Evolutionary conservation across 2,329 filamentous ascomycete species (phyloP), one percentile per base, ranked within the genome.

Genomic region (Byssothecium circinans): DNA sequence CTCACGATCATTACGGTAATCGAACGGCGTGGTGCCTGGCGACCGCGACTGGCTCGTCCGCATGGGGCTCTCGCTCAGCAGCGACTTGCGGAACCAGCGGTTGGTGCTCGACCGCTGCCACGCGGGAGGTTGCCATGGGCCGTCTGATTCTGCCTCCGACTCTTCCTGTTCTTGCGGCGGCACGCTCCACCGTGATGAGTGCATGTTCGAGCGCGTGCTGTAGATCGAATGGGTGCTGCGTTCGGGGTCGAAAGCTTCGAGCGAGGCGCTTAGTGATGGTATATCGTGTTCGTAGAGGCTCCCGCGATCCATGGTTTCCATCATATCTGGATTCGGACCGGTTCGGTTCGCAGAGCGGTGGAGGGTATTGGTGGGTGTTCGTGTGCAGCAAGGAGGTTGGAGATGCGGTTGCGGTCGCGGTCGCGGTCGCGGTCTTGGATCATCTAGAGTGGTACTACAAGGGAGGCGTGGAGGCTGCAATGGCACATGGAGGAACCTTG

Each of bases 91-190:
- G 22, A 20, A 27, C 81, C 81, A 83, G 50, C 77, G 76, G 62
- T 79, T 84, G 54, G 80, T 82, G 36, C 19, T 25, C 52, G 76
- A 75, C 60, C 77, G 79, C 54, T 81, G 77, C 77, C 84, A 85
- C 11, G 83, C 83, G 2, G 85, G 85, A 33, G 85, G 85, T 43
- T 82, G 84, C 82, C 83, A 87, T 25, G 81, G 81, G 1, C 65
- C 68, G 27, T 74, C 72, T 43, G 75, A 75, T 49, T 80, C 75
- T 43, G 71, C 62, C 47, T 76, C 75, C 40, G 71, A 69, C 50
- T 75, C 73, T 14, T 68, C 78, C 3, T 61, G 56, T 29, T 69
- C 66, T 12, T 60, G 62, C 6, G 63, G 64, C 8, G 62, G 61
- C 8, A 57, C 43, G 54, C 68, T 71, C 67, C 67, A 71, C 41